phyloP scores from a whole-genome alignment of 805 yeast species.

The Peterozyma toletana region DNA sequence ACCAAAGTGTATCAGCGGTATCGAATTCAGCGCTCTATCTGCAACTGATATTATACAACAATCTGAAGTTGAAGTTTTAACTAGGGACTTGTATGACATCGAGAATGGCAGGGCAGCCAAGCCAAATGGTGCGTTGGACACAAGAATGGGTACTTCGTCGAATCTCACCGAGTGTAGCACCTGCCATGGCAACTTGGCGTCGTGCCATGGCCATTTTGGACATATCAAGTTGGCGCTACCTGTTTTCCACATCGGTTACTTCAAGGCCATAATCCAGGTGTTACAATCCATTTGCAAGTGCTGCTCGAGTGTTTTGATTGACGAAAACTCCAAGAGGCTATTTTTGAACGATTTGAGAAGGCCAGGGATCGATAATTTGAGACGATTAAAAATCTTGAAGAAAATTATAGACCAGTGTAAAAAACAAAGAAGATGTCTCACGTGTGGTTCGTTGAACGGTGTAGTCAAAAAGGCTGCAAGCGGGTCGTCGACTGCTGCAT shows the following conservation, averaged over 20 bases:
- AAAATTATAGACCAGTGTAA: constrained; percentile 86
- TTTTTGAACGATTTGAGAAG: constrained; percentile 75
- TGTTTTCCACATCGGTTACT: constrained; percentile 95
- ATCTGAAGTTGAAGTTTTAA: constrained; percentile 88
- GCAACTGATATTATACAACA: constrained; percentile 88
- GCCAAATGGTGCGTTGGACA: constrained; percentile 81
- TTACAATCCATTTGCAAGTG: constrained; percentile 87
- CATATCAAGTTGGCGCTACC: constrained; percentile 90
- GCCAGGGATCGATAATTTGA: constrained; percentile 83
- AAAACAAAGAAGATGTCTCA: constrained; percentile 84
- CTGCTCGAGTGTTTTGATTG: constrained; percentile 74
- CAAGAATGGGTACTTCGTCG: constrained; percentile 89
- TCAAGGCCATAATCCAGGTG: constrained; percentile 83
- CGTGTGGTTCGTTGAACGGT: constrained; percentile 88
- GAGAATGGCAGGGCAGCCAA: constrained; percentile 86
- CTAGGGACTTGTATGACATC: constrained; percentile 86
- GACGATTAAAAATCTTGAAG: constrained; percentile 85
- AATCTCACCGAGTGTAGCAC: constrained; percentile 82
- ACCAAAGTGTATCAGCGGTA: constrained; percentile 84
- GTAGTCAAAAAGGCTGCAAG: constrained; percentile 95
- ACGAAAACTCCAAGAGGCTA: constrained; percentile 61
- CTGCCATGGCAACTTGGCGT: constrained; percentile 84
- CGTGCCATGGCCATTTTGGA: constrained; percentile 99
- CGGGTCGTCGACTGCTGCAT: constrained; percentile 87
- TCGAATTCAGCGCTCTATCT: constrained; percentile 89